Conservation (phyloP, 306 rosid genomes). For the Chamaecrista fasciculata region DNA sequence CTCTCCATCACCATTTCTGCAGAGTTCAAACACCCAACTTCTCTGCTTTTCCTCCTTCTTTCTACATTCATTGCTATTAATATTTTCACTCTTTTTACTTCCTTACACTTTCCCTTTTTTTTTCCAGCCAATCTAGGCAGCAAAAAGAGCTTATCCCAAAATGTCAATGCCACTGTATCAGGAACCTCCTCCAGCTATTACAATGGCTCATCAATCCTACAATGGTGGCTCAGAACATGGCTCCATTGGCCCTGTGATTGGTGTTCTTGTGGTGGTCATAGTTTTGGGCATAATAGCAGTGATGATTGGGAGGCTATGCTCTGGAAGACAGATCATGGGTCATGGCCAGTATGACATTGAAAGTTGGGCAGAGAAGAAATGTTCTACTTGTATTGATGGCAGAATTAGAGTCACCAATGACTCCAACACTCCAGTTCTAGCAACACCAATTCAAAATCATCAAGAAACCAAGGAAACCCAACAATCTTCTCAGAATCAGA, state of each 20-base stretch:
- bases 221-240: slow-evolving; percentile 32
- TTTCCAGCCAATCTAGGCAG: no score
- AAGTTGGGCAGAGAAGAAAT: slow-evolving; percentile 86
- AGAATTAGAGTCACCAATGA: slow-evolving; percentile 37
- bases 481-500: slow-evolving; percentile 41
- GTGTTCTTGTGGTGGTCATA: slow-evolving; percentile 40
- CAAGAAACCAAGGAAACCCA: slow-evolving; percentile 37
- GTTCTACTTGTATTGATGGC: slow-evolving; percentile 81
- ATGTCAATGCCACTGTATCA: slow-evolving; percentile 44
- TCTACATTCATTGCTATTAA: slow-evolving; percentile 20
- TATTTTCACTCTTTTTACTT: background rate
- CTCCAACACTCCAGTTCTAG: slow-evolving; percentile 29
- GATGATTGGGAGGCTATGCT: slow-evolving; percentile 57
- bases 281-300: slow-evolving; percentile 47
- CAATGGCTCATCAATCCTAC: slow-evolving; percentile 24
- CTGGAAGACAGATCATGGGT: slow-evolving; percentile 63
- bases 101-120: no score
- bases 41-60: background rate
- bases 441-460: slow-evolving; percentile 37
- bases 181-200: slow-evolving; percentile 32
- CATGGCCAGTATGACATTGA: slow-evolving; percentile 69
- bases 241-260: slow-evolving; percentile 52
- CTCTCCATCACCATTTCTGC: background rate
- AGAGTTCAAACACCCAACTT: background rate
- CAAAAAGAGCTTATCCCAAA: no score